These are phyloP conservation scores for Ophiostoma montium DNA, from an alignment of 2,329 filamentous ascomycete genomes.

Conservation along the genomic window DNA sequence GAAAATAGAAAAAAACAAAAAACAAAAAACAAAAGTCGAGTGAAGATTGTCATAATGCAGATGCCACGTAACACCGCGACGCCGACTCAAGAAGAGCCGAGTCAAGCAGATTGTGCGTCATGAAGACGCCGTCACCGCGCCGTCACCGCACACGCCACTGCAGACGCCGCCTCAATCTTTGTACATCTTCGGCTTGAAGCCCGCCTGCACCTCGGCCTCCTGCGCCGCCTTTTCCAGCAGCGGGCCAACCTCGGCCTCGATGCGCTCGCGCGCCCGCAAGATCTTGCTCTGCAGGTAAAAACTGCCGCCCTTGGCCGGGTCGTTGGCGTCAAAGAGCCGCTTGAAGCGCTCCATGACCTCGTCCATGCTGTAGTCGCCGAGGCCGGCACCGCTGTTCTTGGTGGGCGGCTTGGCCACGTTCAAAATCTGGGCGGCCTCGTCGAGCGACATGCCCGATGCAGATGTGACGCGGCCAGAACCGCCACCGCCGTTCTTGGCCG, in stretches of 20 bases:
- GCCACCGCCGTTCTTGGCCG: constrained; percentile 44
- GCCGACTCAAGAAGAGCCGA: too few species aligned
- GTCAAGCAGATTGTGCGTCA: too few species aligned
- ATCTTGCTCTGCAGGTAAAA: constrained; percentile 99
- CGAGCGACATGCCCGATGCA: constrained; percentile 67
- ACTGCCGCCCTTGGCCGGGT: constrained; percentile 88
- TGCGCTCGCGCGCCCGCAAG: constrained; percentile 74
- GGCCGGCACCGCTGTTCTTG: constrained; percentile 33
- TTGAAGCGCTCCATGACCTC: constrained; percentile 81
- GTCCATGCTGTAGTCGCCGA: constrained; percentile 44
- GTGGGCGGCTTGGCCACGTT: constrained; percentile 70
- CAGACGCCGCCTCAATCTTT: too few species aligned
- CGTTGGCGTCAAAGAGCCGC: constrained; percentile 84
- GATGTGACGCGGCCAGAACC: constrained; percentile 26
- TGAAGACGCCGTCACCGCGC: too few species aligned
- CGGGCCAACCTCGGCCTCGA: constrained; percentile 73
- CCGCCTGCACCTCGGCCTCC: constrained; percentile 68
- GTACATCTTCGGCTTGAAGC: constrained; percentile 91
- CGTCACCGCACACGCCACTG: background rate
- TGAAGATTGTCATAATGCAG: background rate
- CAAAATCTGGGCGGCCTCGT: constrained; percentile 93
- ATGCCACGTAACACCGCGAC: too few species aligned
- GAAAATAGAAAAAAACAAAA: constrained; percentile 39
- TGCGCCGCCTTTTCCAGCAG: constrained; percentile 54
- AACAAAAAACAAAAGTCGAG: constrained; percentile 29